Evolutionary conservation across 2,329 filamentous ascomycete genomes (phyloP), one percentile per base, ranked within the genome.

Genomic region (Trichoderma endophyticum): DNA sequence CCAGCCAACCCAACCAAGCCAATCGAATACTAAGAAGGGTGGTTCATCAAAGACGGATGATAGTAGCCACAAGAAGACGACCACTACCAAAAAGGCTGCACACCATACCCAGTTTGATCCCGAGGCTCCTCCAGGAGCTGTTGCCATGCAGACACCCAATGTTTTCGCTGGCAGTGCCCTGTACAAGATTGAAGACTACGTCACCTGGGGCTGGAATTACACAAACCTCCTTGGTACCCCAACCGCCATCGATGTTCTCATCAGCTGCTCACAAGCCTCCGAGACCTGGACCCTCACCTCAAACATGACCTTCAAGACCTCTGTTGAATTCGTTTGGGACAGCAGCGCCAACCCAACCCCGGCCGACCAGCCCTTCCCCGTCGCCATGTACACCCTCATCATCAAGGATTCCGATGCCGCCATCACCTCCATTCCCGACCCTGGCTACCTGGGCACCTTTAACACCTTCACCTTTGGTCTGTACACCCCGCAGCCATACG

Each of bases 131-230:
- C 82, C 84, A 3, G 89, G 87, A 64, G 82, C 83, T 67, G 83
- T 90, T 48, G 81, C 83, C 61, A 86, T 91, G 83, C 75, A 87
- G 59, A 85, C 83, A 2, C 89, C 89, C 1, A 81, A 83, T 51
- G 79, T 83, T 6, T 79, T 83, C 7, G 83, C 82, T 3, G 78
- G 80, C 5, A 82, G 83, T 30, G 82, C 85, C 72, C 83, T 89
- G 54, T 90, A 88, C 84, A 88, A 88, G 77, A 88, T 91, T 73
- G 86, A 87, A 73, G 85, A 90, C 77, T 83, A 83, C 59, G 82
- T 90, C 57, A 91, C 88, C 15, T 89, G 87, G 80, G 85, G 81
- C 61, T 92, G 89, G 89, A 91, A 91, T 81, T 91, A 91, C 82
- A 91, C 90, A 4, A 86, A 86, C 59, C 79, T 92, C 34, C 82